Evolutionary conservation across 2,329 filamentous ascomycete genomes (phyloP), one percentile per base, ranked within the genome.

Genomic region (Zasmidium cellare): DNA sequence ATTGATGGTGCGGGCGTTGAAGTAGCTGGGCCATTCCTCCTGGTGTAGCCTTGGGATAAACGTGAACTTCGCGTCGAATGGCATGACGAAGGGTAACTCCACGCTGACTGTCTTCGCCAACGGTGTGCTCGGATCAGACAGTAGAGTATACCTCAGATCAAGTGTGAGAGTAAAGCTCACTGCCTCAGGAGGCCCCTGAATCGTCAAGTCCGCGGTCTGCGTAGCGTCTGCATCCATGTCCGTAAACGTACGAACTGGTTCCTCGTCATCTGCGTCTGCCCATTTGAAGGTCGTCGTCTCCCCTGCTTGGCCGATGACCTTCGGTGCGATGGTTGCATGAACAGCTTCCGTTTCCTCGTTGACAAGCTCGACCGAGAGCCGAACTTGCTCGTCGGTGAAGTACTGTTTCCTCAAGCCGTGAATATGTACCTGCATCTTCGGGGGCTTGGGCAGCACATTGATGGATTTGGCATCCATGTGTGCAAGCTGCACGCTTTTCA

Each of bases 51-150:
- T 84, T 11, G 94, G 92, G 12, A 87, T 82, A 61, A 97, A 85
- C 61, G 96, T 91, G 72, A 96, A 97, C 68, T 90, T 94, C 16
- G 92, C 90, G 75, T 96, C 92, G 67, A 99, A 97, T 0, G 93
- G 91, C 51, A 86, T 87, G 54, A 91, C 85, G 55, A 97, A 83
- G 38, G 86, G 83, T 3, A 97, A 74, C 53, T 88, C 86, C 41
- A 89, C 82, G 1, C 85, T 81, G 20, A 88, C 76, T 1, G 83
- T 84, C 73, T 96, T 93, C 38, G 87, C 85, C 41, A 97, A 88
- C 1, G 88, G 87, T 1, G 92, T 96, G 51, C 89, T 88, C 0
- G 86, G 79, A 70, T 97, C 92, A 5, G 90, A 89, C 2, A 87
- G 79, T 1, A 97, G 80, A 67, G 89, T 86, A 71, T 99, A 99